phyloP scores from a whole-genome alignment of 768 basidiomycete species.

The Boletus barrowsii region DNA sequence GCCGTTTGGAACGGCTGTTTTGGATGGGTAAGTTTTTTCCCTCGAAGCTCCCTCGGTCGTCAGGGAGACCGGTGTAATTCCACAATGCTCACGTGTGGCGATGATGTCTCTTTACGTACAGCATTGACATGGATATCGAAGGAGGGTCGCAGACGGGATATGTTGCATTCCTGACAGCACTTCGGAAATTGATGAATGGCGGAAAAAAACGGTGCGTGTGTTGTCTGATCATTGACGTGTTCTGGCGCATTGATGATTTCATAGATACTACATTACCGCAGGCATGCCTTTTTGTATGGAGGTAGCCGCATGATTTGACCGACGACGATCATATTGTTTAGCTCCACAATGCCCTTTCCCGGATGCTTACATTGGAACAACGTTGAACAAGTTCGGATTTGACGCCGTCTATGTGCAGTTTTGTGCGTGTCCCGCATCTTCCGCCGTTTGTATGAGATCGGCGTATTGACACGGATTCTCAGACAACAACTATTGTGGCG shows the following conservation, averaged over 20 bases:
- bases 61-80: not conserved
- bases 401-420: constrained; percentile 54
- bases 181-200: constrained; percentile 27
- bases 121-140: constrained; percentile 49
- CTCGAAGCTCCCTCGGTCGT: not conserved
- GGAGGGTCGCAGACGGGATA: constrained; percentile 36
- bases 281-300: constrained; percentile 18
- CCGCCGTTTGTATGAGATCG: not conserved
- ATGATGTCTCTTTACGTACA: constrained; percentile 1
- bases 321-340: not conserved
- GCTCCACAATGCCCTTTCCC: constrained; percentile 48
- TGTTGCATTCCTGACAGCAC: constrained; percentile 28
- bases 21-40: constrained; percentile 55
- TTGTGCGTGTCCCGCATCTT: constrained; percentile 24
- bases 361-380: constrained; percentile 42
- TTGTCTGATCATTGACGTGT: not conserved
- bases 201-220: constrained; percentile 26
- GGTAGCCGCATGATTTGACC: not conserved
- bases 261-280: constrained; percentile 44
- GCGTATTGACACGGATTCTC: not conserved
- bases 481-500: constrained; percentile 48
- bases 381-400: constrained; percentile 41
- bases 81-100: not conserved
- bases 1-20: constrained; percentile 67
- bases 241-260: not conserved